These are phyloP conservation scores for Xylaria polymorpha DNA, from an alignment of 2,329 filamentous ascomycete genomes.

Conservation along the genomic window DNA sequence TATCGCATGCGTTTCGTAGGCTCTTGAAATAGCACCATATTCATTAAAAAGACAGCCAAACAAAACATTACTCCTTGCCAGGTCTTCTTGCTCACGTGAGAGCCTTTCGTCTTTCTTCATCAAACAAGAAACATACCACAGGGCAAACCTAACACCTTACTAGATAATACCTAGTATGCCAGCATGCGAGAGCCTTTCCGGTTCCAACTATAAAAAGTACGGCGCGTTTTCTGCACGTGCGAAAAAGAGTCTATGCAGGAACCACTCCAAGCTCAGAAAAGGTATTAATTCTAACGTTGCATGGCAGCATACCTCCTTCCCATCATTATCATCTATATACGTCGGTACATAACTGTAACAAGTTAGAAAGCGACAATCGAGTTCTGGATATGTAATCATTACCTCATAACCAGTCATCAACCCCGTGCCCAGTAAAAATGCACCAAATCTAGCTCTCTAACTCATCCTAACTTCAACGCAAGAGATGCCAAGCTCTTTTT, in stretches of 20 bases:
- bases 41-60: too few species aligned
- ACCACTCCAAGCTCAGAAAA: background rate
- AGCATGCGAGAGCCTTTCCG: too few species aligned
- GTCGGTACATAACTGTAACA: background rate
- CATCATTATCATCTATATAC: constrained; percentile 1
- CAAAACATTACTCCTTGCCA: too few species aligned
- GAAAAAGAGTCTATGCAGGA: background rate
- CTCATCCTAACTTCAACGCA: constrained; percentile 22
- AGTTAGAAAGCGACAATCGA: background rate
- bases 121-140: too few species aligned
- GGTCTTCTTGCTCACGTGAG: too few species aligned
- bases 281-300: background rate
- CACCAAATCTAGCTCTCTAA: too few species aligned
- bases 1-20: too few species aligned
- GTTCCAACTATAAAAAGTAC: background rate
- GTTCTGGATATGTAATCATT: background rate
- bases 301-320: background rate
- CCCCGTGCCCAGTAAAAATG: background rate
- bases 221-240: background rate
- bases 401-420: background rate
- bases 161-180: too few species aligned
- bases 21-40: too few species aligned
- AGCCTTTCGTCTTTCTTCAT: too few species aligned
- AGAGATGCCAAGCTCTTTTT: constrained; percentile 39
- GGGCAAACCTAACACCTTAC: too few species aligned